phyloP scores from a whole-genome alignment of 768 basidiomycete species.

The Arthromyces matolae region DNA sequence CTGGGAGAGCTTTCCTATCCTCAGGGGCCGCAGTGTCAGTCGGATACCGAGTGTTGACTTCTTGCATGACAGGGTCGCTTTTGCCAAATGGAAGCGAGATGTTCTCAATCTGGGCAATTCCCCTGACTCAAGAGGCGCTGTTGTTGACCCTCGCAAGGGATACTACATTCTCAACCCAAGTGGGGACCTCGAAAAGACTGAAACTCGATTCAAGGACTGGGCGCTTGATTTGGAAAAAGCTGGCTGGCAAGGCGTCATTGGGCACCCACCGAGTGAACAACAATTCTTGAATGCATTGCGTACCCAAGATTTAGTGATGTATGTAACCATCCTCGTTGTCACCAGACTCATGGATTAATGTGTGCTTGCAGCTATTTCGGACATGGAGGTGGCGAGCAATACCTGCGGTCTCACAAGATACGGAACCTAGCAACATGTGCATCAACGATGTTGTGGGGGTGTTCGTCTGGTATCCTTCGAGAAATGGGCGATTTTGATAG shows the following conservation, averaged over 20 bases:
- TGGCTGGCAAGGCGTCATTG: constrained; percentile 85
- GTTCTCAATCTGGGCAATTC: constrained; percentile 15
- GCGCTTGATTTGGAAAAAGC: constrained; percentile 60
- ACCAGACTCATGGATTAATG: background rate
- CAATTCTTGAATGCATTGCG: constrained; percentile 73
- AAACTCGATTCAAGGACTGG: constrained; percentile 81
- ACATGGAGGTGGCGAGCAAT: constrained; percentile 95
- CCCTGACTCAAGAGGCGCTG: constrained; percentile 39
- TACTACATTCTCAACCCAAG: constrained; percentile 91
- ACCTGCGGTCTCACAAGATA: constrained; percentile 83
- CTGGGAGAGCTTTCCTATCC: constrained; percentile 91
- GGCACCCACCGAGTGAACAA: constrained; percentile 75
- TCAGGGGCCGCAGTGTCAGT: constrained; percentile 82
- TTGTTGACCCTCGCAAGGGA: constrained; percentile 63
- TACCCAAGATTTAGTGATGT: constrained; percentile 87
- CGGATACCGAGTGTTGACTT: constrained; percentile 91
- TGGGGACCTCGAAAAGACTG: constrained; percentile 82
- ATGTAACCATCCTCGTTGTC: constrained; percentile 30
- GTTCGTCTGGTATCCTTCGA: constrained; percentile 84
- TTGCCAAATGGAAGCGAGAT: constrained; percentile 44
- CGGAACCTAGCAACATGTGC: constrained; percentile 82
- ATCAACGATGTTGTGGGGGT: constrained; percentile 97
- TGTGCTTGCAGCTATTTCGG: constrained; percentile 81
- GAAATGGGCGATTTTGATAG: constrained; percentile 96
- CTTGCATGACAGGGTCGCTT: constrained; percentile 74